Base-by-base conservation (phyloP, 2,329 filamentous ascomycete species). In the Pseudogymnoascus sp. region DNA sequence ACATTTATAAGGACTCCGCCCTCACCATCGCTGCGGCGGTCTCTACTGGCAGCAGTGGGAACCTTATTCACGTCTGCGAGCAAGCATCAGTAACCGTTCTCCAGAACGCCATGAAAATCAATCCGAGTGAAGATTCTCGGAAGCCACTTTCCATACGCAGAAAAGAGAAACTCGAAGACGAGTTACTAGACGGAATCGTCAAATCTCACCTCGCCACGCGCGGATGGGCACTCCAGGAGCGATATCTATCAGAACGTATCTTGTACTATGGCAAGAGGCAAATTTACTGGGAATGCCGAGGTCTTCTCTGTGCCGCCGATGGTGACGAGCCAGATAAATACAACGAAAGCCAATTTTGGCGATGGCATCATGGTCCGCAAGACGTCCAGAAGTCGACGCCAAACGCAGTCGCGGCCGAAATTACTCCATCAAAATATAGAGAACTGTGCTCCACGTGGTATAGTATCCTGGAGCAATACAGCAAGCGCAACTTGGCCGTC, bases 211-310 rank as follows among this genome's bases (percentile, higher is more conserved):
- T 53, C 1, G 26, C 46, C 15, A 53, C 46, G 10, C 26, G 46
- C 5, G 46, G 46, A 3, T 66, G 63, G 65, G 53, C 63, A 9
- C 21, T 65, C 3, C 65, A 66, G 17, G 65, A 66, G 33, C 19
- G 64, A 15, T 50, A 59, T 35, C 31, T 66, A 2, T 63, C 65
- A 1, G 33, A 26, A 6, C 37, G 65, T 21, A 65, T 61, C 3
- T 7, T 66, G 4, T 50, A 63, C 60, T 65, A 65, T 29, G 63
- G 29, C 1, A 38, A 31, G 10, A 61, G 59, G 4, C 64, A 65
- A 37, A 15, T 67, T 1, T 65, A 42, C 37, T 67, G 65, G 64
- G 64, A 67, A 60, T 67, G 65, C 21, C 46, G 60, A 40, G 56
- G 46, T 1, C 26, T 31, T 31, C 23, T 53, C 4, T 53, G 46